These are phyloP conservation scores for Furcasterigmium sp. DNA, from an alignment of 2,329 filamentous ascomycete genomes.

Conservation along the genomic window DNA sequence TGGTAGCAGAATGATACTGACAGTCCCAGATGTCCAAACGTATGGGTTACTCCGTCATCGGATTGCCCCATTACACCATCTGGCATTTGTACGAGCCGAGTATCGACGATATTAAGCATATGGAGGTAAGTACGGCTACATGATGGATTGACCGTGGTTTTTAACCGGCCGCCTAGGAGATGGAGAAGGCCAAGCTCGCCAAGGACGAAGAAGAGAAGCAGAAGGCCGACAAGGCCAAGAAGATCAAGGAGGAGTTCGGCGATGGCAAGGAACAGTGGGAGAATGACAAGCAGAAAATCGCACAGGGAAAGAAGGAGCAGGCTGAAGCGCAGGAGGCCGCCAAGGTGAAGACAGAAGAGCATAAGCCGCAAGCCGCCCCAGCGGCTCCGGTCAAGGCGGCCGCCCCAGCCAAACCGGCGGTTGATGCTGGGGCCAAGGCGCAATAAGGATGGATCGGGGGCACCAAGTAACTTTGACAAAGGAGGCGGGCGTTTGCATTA, in stretches of 20 bases:
- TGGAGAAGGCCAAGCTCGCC: constrained; percentile 80
- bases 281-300: constrained; percentile 77
- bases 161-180: too few species aligned
- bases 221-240: constrained; percentile 66
- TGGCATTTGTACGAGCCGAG: constrained; percentile 99
- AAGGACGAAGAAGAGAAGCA: constrained; percentile 77
- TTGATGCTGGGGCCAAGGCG: background rate
- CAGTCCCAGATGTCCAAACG: constrained; percentile 79
- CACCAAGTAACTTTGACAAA: background rate
- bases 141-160: too few species aligned
- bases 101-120: constrained; percentile 92
- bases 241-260: constrained; percentile 75
- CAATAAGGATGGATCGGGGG: background rate
- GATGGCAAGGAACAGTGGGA: constrained; percentile 79
- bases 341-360: constrained; percentile 10
- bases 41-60: constrained; percentile 93
- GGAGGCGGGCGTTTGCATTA: background rate
- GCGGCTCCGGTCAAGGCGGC: background rate
- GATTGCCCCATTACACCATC: constrained; percentile 94
- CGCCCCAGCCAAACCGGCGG: background rate
- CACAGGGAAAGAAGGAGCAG: constrained; percentile 35
- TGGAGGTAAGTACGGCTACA: constrained; percentile 58
- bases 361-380: background rate
- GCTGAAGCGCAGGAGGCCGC: constrained; percentile 3
- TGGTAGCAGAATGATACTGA: constrained; percentile 1